Evolutionary conservation across 768 basidiomycete species (phyloP), one percentile per base, ranked within the genome.

Genomic region (Tricholoma hemisulphureum): DNA sequence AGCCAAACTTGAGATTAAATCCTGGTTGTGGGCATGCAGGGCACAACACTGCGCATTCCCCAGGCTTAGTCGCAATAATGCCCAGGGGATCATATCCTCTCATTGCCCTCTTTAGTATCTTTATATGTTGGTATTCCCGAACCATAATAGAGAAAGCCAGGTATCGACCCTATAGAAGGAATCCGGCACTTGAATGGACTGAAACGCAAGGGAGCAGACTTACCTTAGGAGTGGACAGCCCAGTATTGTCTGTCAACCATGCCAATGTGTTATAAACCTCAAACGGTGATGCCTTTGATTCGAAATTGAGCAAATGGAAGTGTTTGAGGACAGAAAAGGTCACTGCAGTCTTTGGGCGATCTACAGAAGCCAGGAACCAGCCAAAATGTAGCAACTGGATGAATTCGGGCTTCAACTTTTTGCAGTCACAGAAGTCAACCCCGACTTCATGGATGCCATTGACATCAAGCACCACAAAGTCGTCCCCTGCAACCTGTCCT

Each of bases 371-470:
- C 3, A 67, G 69, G 51, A 61, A 66, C 26, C 65, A 56, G 3
- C 61, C 26, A 37, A 46, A 37, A 49, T 58, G 55, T 28, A 68
- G 64, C 6, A 67, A 50, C 51, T 68, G 67, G 16, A 58, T 31
- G 23, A 60, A 58, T n/a, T 59, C 35, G 7, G 57, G 58, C 18
- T 58, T 26, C 2, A 56, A 58, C 2, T 35, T 50, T 14, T 45
- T 28, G 50, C 71, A 72, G 23, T 64, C 56, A 53, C 70, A 72
- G 39, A 68, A 72, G 20, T 62, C 50, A 16, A 71, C 31, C 13
- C 52, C 24, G 10, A 65, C 57, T 13, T 58, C 28, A 49, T 71
- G 69, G n/a, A 72, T 60, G 21, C 70, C 68, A 21, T 65, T 67
- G 24, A 53, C 57, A 29, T 70, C 58, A 11, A 72, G n/a, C 23